A percentile compares a stretch with the other conserved stretches of the same genome.
These are phyloP conservation scores for Diophrys appendiculata DNA, from an alignment of 73 alveolate species.

Conservation along the genomic window DNA sequence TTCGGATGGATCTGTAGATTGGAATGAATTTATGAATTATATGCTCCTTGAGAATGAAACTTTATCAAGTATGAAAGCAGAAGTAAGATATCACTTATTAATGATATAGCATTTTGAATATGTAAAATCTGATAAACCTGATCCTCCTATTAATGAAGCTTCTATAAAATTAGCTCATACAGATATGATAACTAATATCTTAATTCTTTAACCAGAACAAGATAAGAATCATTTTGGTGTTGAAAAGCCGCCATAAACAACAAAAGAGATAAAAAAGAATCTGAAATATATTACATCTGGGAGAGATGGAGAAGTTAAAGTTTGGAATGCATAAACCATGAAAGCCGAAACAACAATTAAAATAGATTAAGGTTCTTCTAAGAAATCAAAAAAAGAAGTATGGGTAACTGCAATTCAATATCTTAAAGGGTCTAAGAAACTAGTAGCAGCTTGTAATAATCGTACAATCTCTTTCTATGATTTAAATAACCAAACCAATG, in stretches of 20 bases:
- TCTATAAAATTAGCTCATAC: slow-evolving; percentile 47
- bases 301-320: slow-evolving; percentile 72
- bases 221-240: slow-evolving; percentile 17
- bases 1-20: slow-evolving; percentile 73
- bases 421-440: slow-evolving; percentile 53
- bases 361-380: background rate
- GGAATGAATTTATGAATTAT: slow-evolving; percentile 82
- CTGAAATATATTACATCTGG: slow-evolving; percentile 45
- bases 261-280: slow-evolving; percentile 43
- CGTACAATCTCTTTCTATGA: slow-evolving; percentile 66
- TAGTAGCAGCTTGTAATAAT: slow-evolving; percentile 74
- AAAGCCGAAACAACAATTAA: slow-evolving; percentile 48
- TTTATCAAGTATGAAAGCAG: slow-evolving; percentile 67
- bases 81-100: too few relatives aligned
- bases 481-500: slow-evolving; percentile 53
- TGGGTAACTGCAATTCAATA: slow-evolving; percentile 72
- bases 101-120: slow-evolving; percentile 78
- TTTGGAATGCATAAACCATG: slow-evolving; percentile 56
- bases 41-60: slow-evolving; percentile 75
- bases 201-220: slow-evolving; percentile 33
- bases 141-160: slow-evolving; percentile 70
- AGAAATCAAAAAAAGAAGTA: slow-evolving; percentile 14
- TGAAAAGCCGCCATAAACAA: slow-evolving; percentile 21
- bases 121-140: slow-evolving; percentile 61
- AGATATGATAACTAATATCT: slow-evolving; percentile 69